Evolutionary conservation across 2,329 filamentous ascomycete species (phyloP), one percentile per base, ranked within the genome.

Genomic region (Hypoxylon sp.): DNA sequence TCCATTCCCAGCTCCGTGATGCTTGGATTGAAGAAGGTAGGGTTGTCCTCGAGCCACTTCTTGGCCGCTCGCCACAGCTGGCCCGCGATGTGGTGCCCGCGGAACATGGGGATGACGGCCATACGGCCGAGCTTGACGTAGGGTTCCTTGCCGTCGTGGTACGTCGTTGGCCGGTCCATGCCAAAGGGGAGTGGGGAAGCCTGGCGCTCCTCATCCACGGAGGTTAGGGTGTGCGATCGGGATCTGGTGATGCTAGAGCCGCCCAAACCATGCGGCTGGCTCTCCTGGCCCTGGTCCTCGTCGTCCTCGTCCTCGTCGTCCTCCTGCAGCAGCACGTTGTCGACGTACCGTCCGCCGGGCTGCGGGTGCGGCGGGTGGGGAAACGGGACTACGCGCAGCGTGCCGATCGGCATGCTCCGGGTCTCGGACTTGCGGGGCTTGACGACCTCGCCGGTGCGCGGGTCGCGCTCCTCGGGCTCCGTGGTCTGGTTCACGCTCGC

Each of bases 41-140:
- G 85, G 79, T 97, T 85, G 51, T 84, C 77, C 53, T 80, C 81
- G 24, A 93, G 87, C 88, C 92, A 97, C n/a, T 82, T 79, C 37
- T 94, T 78, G 0, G 89, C 91, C 0, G 86, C 86, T 61, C 88
- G 85, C 73, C 97, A 87, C 24, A 98, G 82, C 62, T 90, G 81
- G 55, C 84, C 85, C 0, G 88, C 90, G 33, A 97, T 82, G 10
- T 88, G 88, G 67, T 86, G 84, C 0, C 90, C 88, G 31, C 94
- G 87, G 76, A 89, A 93, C 26, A 87, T 83, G 8, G 84, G 81
- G 13, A 92, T 73, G 0, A 96, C 90, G 0, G 93, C 92, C 29
- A 98, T 83, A 0, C 93, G 87, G 4, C 93, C 93, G 1, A 98
- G 81, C 81, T 95, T 97, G 70, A 97, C 84, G 79, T 95, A 97